phyloP scores from a whole-genome alignment of 305 asterid species.

The Fraxinus baroniana region DNA sequence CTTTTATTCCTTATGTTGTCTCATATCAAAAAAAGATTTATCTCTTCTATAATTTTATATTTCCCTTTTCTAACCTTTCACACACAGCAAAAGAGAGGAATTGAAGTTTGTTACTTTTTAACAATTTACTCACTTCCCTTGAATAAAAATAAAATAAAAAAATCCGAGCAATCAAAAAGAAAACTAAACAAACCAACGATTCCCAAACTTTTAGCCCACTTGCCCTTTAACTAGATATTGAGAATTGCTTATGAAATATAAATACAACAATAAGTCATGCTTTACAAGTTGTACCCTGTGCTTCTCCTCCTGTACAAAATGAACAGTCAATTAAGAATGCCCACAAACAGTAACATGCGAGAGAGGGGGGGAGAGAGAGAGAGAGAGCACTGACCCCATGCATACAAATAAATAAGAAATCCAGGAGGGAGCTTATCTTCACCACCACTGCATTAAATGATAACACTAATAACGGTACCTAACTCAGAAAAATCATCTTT shows the following conservation, averaged over 20 bases:
- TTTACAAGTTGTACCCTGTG: background rate
- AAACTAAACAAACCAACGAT: background rate
- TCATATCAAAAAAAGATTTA: slow-evolving; percentile 8
- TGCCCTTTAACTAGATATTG: background rate
- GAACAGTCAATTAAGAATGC: slow-evolving; percentile 1
- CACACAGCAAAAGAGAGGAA: background rate
- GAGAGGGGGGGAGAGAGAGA: background rate
- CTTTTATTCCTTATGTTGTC: slow-evolving; percentile 29
- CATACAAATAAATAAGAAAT: slow-evolving; percentile 59
- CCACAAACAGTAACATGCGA: background rate
- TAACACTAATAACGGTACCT: slow-evolving; percentile 2
- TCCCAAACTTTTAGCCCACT: slow-evolving; percentile 10
- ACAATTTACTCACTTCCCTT: background rate
- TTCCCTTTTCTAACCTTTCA: slow-evolving; percentile 10
- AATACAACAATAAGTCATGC: background rate
- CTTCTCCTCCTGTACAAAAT: slow-evolving; percentile 16
- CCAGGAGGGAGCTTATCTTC: slow-evolving; percentile 47
- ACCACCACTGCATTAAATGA: slow-evolving; percentile 42
- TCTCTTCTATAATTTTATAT: slow-evolving; percentile 16
- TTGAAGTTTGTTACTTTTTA: background rate
- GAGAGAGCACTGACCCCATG: slow-evolving; percentile 71
- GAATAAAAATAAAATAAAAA: background rate
- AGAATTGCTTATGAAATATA: slow-evolving; percentile 5
- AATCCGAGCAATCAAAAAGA: background rate
- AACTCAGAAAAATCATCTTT: slow-evolving; percentile 26